These are phyloP conservation scores for Colletotrichum spaethianum DNA, from an alignment of 2,329 filamentous ascomycete species.

Conservation along the genomic window DNA sequence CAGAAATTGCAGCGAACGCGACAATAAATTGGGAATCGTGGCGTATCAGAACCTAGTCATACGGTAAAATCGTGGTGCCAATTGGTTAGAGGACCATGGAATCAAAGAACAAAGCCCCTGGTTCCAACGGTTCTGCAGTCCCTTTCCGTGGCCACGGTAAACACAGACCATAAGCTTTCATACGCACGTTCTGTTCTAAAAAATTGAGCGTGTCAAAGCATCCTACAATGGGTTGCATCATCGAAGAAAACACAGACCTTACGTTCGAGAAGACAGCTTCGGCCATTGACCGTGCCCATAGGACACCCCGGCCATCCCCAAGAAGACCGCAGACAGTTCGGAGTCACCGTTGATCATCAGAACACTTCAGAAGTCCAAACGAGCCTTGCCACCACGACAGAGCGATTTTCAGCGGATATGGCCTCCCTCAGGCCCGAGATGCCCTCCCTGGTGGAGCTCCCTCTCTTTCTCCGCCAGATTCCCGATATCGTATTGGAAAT, in stretches of 20 bases:
- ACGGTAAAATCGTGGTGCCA: neutral
- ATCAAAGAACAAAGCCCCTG: too few relatives aligned
- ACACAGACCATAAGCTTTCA: neutral
- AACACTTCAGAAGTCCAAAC: neutral
- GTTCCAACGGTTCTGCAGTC: neutral
- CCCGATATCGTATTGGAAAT: slow-evolving; percentile 35
- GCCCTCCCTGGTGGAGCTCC: neutral
- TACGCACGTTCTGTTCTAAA: neutral
- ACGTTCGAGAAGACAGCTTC: neutral
- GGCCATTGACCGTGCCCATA: neutral
- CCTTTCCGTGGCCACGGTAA: neutral
- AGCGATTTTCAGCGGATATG: neutral
- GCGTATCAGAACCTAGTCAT: too few relatives aligned
- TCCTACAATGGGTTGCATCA: neutral
- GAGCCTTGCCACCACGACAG: neutral
- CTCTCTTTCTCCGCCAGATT: slow-evolving; percentile 23
- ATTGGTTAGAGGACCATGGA: neutral
- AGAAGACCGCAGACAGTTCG: neutral
- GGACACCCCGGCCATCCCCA: neutral
- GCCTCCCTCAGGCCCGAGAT: neutral
- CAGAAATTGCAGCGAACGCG: too few relatives aligned
- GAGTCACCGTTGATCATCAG: neutral
- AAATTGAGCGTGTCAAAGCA: slow-evolving; percentile 1
- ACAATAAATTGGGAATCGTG: too few relatives aligned
- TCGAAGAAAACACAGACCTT: slow-evolving; percentile 1